Evolutionary conservation across 2,329 filamentous ascomycete genomes (phyloP), one percentile per base, ranked within the genome.

Genomic region (Ceratocystis alfenasii): DNA sequence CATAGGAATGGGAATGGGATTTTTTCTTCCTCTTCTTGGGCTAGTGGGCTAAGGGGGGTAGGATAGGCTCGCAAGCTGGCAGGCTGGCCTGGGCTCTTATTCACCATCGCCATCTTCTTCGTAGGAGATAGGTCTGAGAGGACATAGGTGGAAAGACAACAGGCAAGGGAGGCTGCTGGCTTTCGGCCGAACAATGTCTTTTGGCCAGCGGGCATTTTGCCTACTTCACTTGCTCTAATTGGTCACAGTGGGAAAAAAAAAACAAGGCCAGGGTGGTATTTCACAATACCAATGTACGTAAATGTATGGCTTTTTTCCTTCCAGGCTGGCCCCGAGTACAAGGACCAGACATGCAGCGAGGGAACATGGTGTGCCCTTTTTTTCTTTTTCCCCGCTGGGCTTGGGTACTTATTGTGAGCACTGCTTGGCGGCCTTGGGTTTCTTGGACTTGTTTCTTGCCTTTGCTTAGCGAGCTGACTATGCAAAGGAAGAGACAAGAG

Each of bases 281-380:
- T 50, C 20, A 25, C 12, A 41, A 15, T 15, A 41, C 36, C 36
- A 41, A n/a, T 53, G 4, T 53, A 25, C 48, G 15, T 25, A 53
- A 22, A 2, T 53, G 48, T 25, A 53, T 28, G n/a, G 17, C 8
- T 25, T 50, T 50, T 53, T 53, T 15, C 22, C 15, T 10, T 25
- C 25, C 48, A 53, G 22, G 48, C 48, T 53, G 22, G 48, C 20
- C 36, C 36, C 48, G 48, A 53, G 48, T 28, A 53, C 48, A 53
- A 53, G 48, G 7, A 53, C 48, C 48, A 53, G 48, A 53, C 48
- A 53, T 53, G 48, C 48, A 53, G 48, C 20, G 48, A 17, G 48
- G 48, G 17, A 22, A 22, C 46, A 48, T 20, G 48, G 48, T 50
- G 48, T 50, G n/a, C n/a, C 25, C 20, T 53, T 22, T 53, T 10